Conservation (phyloP, 2,329 filamentous ascomycete genomes). For the Botryotinia calthae region DNA sequence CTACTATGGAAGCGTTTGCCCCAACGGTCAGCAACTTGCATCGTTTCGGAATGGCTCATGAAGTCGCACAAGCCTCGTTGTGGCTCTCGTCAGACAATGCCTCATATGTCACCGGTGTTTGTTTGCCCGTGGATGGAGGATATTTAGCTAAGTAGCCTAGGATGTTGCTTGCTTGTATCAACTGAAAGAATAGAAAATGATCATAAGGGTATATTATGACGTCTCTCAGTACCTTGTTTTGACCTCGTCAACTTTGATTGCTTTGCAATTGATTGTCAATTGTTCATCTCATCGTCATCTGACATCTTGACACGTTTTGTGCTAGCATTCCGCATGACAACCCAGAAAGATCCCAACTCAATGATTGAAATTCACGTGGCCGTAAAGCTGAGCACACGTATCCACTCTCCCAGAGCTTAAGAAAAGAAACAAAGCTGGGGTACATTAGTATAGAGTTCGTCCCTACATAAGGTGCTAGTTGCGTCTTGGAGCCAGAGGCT, state of each 20-base stretch:
- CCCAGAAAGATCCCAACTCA: neutral
- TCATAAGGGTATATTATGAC: neutral
- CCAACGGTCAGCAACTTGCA: constrained; percentile 30
- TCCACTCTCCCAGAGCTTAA: neutral
- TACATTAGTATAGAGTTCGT: neutral
- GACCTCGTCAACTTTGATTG: neutral
- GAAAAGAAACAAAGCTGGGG: neutral
- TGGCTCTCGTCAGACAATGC: constrained; percentile 42
- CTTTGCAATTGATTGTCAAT: neutral
- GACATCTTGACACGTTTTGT: neutral
- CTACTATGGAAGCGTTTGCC: constrained; percentile 44
- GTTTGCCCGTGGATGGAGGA: constrained; percentile 36
- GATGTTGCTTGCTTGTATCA: neutral
- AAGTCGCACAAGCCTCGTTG: constrained; percentile 26
- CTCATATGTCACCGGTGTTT: constrained; percentile 33
- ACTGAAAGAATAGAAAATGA: neutral
- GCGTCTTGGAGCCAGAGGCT: neutral
- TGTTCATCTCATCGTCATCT: neutral
- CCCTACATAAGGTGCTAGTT: neutral
- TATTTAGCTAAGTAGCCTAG: neutral
- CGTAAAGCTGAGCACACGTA: neutral
- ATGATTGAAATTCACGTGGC: neutral
- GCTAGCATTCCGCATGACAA: neutral
- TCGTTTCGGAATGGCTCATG: constrained; percentile 19
- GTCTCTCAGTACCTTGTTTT: neutral